Percentiles rank a stretch among this genome's conserved stretches.
Conservation (phyloP, 1,284 basidiomycete species). For the Puccinia polysora region DNA sequence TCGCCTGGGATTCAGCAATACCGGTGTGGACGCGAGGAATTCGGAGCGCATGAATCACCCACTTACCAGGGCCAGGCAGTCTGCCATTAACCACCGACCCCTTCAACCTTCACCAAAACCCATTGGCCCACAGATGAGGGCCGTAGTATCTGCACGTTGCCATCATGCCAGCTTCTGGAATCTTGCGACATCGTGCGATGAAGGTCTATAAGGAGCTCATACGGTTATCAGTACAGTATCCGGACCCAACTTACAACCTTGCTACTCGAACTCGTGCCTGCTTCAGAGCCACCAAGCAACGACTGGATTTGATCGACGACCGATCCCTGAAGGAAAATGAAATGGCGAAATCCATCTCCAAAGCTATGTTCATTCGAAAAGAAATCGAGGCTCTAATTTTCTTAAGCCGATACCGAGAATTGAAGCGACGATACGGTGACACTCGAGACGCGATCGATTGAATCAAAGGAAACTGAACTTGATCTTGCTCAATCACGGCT, state of each 20-base stretch:
- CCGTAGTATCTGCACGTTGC: too few species aligned
- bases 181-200: constrained; percentile 18
- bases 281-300: constrained; percentile 20
- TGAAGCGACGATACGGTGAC: constrained; percentile 41
- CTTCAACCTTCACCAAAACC: too few species aligned
- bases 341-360: constrained; percentile 34
- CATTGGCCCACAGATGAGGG: too few species aligned
- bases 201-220: constrained; percentile 40
- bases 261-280: constrained; percentile 23
- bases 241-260: constrained; percentile 33
- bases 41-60: too few species aligned
- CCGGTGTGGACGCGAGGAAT: too few species aligned
- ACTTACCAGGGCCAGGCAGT: too few species aligned
- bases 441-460: constrained; percentile 27
- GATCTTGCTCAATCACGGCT: too few species aligned
- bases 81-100: too few species aligned
- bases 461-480: too few species aligned
- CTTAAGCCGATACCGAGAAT: constrained; percentile 35
- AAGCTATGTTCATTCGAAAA: constrained; percentile 37
- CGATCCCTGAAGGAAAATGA: constrained; percentile 20
- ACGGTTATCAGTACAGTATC: constrained; percentile 21
- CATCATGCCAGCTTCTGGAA: not conserved
- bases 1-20: too few species aligned
- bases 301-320: constrained; percentile 2
- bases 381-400: constrained; percentile 41